Base-by-base conservation (phyloP, 1,284 basidiomycete species). In the Cryptococcus jaspeensis region DNA sequence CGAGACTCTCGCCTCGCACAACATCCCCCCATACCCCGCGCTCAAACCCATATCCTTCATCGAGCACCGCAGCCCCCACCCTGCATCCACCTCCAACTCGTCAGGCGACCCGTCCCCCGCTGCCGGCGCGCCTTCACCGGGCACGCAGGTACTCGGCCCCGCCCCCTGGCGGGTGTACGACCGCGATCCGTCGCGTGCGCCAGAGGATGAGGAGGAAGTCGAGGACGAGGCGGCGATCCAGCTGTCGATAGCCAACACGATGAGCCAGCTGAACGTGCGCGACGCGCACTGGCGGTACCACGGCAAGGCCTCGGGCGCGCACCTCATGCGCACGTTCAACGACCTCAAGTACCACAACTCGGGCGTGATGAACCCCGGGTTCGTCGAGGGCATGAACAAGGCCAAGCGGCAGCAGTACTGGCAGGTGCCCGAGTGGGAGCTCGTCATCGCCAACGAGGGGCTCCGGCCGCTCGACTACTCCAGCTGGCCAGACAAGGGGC, bases 281-380 rank as follows among this genome's bases (percentile, higher is more conserved):
- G 74, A 75, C 42, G 72, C 79, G 2, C 75, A 67, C 20, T 66
- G 79, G 37, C 80, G 85, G 9, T 89, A 87, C 72, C 86, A 87
- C 61, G 88, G 88, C 1, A 86, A 88, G 66, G 86, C 85, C 1
- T 88, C 87, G 51, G 84, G 84, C 3, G 81, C 84, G 1, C 83
- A 83, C 75, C 80, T 90, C 11, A 77, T 90, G 45, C 83, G 83
- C 42, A 81, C 83, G 2, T 85, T 87, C 16, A 80, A 88, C 22
- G 83, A 85, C 53, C 74, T 88, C 18, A 88, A 87, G 69, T 81
- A 83, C 40, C 56, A 60, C 4, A 23, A 41, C 5, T 15, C 22
- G 13, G 35, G 36, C 18, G n/a, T 12, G 50, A 25, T 11, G 13
- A 45, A 13, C 28, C 40, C 16, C 36, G 50, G 58, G 20, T 62